Evolutionary conservation across 176 grass and related monocot genomes (phyloP), one percentile per base, ranked within the genome.

Genomic region (Phragmites australis): DNA sequence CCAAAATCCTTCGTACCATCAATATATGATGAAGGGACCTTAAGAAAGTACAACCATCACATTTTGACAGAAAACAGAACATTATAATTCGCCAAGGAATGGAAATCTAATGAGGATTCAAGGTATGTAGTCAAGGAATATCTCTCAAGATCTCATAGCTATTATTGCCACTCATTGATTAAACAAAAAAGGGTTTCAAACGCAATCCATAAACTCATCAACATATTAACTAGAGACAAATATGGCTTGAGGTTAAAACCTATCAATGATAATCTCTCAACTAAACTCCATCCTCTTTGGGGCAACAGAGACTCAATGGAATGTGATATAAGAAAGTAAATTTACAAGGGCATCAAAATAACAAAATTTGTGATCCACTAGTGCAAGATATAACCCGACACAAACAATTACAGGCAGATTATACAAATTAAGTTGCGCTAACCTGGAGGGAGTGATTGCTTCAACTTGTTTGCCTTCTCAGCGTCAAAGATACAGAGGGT

Each of bases 391-490:
- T 42, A 73, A 22, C 4, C 9, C 2, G 21, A 48, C 21, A 52
- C 21, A 10, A 53, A 30, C 14, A 50, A 50, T n/a, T 7, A n/a
- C 22, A 65, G 31, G 16, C 2, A 58, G 14, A 55, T 32, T 54
- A 40, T 22, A 21, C 0, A 25, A 71, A 50, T 29, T 56, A 72
- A 44, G 31, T 5, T 77, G 39, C 34, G 52, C 62, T 46, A 74
- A 88, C 86, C 86, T n/a, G 86, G 86, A 37, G 86, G 86, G 6
- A 88, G 86, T 45, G 86, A 83, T 43, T 88, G 86, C 79, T 88
- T 88, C 60, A 88, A 74, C 72, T 88, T 88, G 31, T 88, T 80
- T 2, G 86, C 86, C 68, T 88, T 88, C 86, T 88, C 86, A 25
- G 79, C 68, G 53, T 88, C 86, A 9, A 88, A 88, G n/a, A 88